These are phyloP conservation scores for Punica granatum DNA, from an alignment of 345 rosid species.

Conservation along the genomic window DNA sequence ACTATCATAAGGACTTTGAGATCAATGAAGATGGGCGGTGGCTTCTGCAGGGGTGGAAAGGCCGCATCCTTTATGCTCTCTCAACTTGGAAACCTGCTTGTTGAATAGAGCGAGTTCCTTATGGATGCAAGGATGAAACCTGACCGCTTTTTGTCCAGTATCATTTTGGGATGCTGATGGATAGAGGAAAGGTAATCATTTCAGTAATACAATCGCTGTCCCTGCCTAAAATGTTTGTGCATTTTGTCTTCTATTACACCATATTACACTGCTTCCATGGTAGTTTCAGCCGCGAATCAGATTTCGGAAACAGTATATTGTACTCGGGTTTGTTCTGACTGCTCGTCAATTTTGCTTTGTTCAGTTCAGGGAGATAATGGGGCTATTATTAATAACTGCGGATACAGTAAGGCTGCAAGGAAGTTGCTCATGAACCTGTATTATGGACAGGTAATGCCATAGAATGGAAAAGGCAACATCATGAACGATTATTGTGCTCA, in stretches of 20 bases:
- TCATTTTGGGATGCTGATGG: neutral
- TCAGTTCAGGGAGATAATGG: neutral
- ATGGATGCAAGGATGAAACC: neutral
- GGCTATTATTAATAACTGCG: neutral
- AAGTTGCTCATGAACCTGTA: neutral
- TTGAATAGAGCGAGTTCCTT: neutral
- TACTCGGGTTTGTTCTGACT: neutral
- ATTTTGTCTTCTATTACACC: neutral
- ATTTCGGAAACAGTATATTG: neutral
- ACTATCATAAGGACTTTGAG: constrained; percentile 43
- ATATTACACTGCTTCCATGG: neutral
- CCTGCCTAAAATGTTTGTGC: neutral
- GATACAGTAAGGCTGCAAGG: neutral
- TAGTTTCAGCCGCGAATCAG: neutral
- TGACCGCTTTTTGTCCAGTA: neutral
- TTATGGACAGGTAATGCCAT: neutral
- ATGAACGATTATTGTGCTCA: neutral
- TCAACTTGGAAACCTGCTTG: constrained; percentile 37
- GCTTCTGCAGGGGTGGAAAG: constrained; percentile 59
- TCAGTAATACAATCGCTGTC: neutral
- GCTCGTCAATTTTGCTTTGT: neutral
- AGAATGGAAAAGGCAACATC: neutral
- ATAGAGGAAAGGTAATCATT: neutral
- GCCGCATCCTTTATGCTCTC: constrained; percentile 33
- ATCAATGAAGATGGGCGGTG: constrained; percentile 37